Evolutionary conservation across 2,329 filamentous ascomycete genomes (phyloP), one percentile per base, ranked within the genome.

Genomic region (Penicillium palitans): DNA sequence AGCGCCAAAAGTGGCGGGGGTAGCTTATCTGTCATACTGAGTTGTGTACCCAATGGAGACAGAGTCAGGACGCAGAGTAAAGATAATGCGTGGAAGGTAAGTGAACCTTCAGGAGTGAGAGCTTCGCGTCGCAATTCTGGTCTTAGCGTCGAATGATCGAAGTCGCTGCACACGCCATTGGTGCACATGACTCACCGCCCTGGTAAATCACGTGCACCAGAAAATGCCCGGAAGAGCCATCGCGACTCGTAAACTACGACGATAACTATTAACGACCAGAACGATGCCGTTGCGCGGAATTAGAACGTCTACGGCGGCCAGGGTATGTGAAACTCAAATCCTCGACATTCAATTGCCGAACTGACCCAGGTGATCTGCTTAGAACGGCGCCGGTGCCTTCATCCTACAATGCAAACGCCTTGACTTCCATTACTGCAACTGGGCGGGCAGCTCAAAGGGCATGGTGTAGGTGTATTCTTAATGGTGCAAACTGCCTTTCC

Each of bases 381-480:
- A 98, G 93, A 98, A 99, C 81, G 95, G 95, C 83, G 84, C 98
- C 67, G 93, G 93, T 71, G 90, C 93, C 74, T 98, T 98, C 82
- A 91, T 99, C 78, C 86, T 97, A 58, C 93, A 96, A 81, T 99
- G 95, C 87, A 96, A 91, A 83, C 90, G 89, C 73, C 82, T 99
- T 76, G 91, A 96, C 76, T 91, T 99, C 73, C 90, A 96, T 80
- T 99, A 96, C 81, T 98, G 95, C 82, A 92, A 98, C 83, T 93
- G 90, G 86, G 91, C 90, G 58, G 95, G 93, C 63, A 96, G 91
- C 76, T 98, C 93, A 39, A 87, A 81, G 71, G 95, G 95, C 73
- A 97, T 98, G 92, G 95, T 96, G 90, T 95, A 82, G 63, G 84
- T 73, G 45, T 41, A 60, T 27, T 50, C 61, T 21, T 7, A 37